Conservation (phyloP, 768 basidiomycete species). For the Boletales sp. region DNA sequence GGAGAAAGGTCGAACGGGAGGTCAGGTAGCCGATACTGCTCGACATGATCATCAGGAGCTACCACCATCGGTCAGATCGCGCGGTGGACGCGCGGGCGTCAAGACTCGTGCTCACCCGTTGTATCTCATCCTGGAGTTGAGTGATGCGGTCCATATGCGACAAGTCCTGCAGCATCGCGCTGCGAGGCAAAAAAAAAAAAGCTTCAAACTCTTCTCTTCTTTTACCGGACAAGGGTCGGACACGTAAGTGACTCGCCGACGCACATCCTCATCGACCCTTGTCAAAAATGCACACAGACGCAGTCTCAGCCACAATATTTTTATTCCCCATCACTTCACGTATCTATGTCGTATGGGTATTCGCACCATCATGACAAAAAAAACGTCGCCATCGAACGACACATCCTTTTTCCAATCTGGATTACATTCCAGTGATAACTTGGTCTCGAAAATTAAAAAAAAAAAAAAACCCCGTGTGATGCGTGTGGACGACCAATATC, state of each 20-base stretch:
- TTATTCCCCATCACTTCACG: neutral
- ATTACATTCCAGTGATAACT: neutral
- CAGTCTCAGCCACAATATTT: neutral
- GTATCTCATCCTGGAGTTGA: slow-evolving; percentile 92
- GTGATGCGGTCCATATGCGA: slow-evolving; percentile 96
- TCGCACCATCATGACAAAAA: neutral
- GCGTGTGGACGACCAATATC: neutral
- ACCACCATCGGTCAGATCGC: neutral
- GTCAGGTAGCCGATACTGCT: slow-evolving; percentile 79
- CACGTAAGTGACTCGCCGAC: slow-evolving; percentile 5
- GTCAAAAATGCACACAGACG: neutral
- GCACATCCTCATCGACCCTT: too few relatives aligned
- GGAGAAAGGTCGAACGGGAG: slow-evolving; percentile 68
- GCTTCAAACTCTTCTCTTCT: slow-evolving; percentile 1
- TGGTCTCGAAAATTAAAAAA: neutral
- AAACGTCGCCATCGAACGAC: neutral
- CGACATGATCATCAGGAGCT: slow-evolving; percentile 90
- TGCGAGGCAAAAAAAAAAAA: slow-evolving; percentile 27
- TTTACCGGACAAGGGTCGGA: slow-evolving; percentile 9
- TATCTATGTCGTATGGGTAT: too few relatives aligned
- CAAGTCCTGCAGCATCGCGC: slow-evolving; percentile 89
- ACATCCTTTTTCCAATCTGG: neutral
- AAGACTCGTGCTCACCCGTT: slow-evolving; percentile 50
- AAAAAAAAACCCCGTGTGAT: neutral
- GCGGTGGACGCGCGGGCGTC: too few relatives aligned